Percentiles rank a stretch among this genome's conserved stretches.
phyloP scores from a whole-genome alignment of 768 basidiomycete genomes.

The Russula dissimulans region DNA sequence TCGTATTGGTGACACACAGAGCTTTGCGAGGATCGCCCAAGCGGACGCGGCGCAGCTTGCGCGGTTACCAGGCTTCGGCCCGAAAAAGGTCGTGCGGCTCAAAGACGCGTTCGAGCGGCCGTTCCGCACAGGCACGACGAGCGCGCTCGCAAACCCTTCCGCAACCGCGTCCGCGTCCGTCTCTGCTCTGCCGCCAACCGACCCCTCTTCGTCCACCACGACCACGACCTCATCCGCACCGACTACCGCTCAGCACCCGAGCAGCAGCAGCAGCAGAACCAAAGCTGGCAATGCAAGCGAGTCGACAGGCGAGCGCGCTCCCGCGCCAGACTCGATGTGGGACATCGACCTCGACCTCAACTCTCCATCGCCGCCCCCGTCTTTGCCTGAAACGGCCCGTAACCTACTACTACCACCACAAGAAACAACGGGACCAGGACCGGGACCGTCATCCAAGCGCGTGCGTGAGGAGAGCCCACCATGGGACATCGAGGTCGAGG shows the following conservation, averaged over 20 bases:
- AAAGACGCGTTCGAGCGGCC: constrained; percentile 88
- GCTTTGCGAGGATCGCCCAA: constrained; percentile 71
- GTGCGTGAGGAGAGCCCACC: constrained; percentile 9
- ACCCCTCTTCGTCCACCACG: not conserved
- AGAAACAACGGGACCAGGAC: not conserved
- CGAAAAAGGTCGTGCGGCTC: constrained; percentile 85
- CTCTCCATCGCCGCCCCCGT: constrained; percentile 2
- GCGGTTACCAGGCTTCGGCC: constrained; percentile 86
- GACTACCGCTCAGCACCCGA: not conserved
- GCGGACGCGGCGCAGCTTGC: constrained; percentile 68
- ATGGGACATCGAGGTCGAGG: constrained; percentile 17
- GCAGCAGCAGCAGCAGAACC: not conserved
- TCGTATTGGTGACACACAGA: constrained; percentile 36
- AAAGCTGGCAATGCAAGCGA: no score
- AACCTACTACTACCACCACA: no score
- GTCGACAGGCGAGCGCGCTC: not conserved
- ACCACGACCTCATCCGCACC: not conserved
- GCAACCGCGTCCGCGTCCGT: not conserved
- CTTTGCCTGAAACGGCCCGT: not conserved
- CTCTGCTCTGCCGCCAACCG: no score
- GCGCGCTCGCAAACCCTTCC: constrained; percentile 21
- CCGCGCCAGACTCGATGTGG: constrained; percentile 42
- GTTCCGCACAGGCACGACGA: constrained; percentile 62
- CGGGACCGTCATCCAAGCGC: not conserved
- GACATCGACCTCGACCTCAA: constrained; percentile 59